Base-by-base conservation (phyloP, 177 flowering plant genomes). In the Vitis hybrid region DNA sequence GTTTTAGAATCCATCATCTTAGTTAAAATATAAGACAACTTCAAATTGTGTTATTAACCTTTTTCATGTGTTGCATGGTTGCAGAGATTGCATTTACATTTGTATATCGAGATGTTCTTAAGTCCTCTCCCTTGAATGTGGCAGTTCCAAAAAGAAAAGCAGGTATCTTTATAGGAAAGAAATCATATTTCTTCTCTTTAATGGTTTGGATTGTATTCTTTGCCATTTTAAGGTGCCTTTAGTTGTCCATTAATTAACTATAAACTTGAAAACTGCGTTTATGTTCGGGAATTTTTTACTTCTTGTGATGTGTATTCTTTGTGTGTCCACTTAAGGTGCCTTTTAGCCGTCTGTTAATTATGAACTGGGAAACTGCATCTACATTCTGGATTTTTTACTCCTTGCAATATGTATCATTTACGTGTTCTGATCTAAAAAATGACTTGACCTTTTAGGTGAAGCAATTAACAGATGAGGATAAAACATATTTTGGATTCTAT, bases 31-130 rank as follows among this genome's bases (percentile, higher is more conserved):
- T 26, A 26, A 26, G 29, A 26, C 29, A 26, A 26, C 29, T 45
- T 50, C 58, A 10, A 7, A 56, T 62, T 12, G 12, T 18, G 10
- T 69, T 60, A 49, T 60, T 53, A 53, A 31, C 15, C 18, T 55
- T 57, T 60, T 19, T 66, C 22, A 2, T 51, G 8, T 68, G 56
- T 19, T 70, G 16, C 22, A n/a, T 78, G 65, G 63, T 60, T 79
- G 39, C 90, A 95, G 99, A 90, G 26, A 61, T 64, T 70, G 89
- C 98, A 64, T 82, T 77, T 84, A 92, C 92, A 60, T 95, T 88
- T 85, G 99, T 95, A 22, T 95, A 78, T 80, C 85, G 97, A 61
- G 99, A 93, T 77, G 91, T 85, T 63, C 48, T 56, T 15, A 71
- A 70, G 19, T 76, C 80, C 11, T 18, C 74, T 51, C 18, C 81